phyloP scores from a whole-genome alignment of 2,329 filamentous ascomycete species.

The Fulvia fulva region DNA sequence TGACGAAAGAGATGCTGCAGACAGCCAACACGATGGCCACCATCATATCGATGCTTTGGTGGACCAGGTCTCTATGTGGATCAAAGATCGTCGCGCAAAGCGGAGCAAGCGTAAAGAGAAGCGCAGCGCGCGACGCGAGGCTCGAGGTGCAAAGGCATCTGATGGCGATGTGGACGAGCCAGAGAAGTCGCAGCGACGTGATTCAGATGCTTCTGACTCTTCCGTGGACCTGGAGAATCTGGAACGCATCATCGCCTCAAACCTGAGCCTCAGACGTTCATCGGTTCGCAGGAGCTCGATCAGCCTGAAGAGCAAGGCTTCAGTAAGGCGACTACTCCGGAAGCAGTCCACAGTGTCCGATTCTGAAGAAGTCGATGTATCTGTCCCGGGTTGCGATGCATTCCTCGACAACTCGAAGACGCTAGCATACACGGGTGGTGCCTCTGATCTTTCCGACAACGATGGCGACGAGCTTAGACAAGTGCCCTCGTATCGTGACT shows the following conservation, averaged over 20 bases:
- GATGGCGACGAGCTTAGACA: slow-evolving; percentile 23
- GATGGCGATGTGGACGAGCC: neutral
- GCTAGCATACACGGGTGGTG: slow-evolving; percentile 65
- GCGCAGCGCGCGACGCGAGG: slow-evolving; percentile 6
- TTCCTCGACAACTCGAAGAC: slow-evolving; percentile 88
- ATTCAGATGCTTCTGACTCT: slow-evolving; percentile 21
- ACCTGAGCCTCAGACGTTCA: slow-evolving; percentile 33
- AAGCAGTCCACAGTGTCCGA: slow-evolving; percentile 62
- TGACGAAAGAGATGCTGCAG: slow-evolving; percentile 1
- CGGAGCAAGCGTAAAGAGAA: slow-evolving; percentile 48
- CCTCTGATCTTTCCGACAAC: slow-evolving; percentile 49
- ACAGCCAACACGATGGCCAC: slow-evolving; percentile 11
- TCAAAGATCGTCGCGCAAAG: slow-evolving; percentile 72
- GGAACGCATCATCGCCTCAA: slow-evolving; percentile 73
- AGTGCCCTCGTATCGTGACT: slow-evolving; percentile 27
- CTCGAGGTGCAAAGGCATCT: slow-evolving; percentile 3
- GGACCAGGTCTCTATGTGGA: slow-evolving; percentile 75
- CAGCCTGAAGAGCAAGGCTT: slow-evolving; percentile 22
- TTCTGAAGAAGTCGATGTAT: slow-evolving; percentile 70
- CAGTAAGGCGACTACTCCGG: slow-evolving; percentile 31
- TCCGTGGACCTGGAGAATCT: slow-evolving; percentile 67
- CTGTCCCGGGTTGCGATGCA: slow-evolving; percentile 82
- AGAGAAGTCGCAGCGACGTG: slow-evolving; percentile 8
- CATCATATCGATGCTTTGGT: slow-evolving; percentile 25
- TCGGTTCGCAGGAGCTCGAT: slow-evolving; percentile 16